Conservation (phyloP, 1,139 yeast species). For the Scheffersomyces lignicola region DNA sequence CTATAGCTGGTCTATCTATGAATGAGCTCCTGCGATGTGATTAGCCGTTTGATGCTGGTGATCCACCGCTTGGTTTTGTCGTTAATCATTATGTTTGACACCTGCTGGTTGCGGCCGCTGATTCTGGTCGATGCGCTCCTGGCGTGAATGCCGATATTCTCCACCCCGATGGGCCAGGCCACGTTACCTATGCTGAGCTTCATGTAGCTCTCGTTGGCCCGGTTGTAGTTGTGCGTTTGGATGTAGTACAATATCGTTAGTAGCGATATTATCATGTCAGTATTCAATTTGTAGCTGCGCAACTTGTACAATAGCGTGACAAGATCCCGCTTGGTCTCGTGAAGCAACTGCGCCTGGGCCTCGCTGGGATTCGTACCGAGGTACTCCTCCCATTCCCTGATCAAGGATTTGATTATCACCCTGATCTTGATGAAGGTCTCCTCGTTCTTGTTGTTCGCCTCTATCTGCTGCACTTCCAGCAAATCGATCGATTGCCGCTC, state of each 20-base stretch:
- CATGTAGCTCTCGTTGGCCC: conserved; percentile 72
- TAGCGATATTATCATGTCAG: conserved; percentile 52
- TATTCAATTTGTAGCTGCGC: conserved; percentile 45
- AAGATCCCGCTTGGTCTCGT: conserved; percentile 61
- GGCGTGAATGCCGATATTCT: conserved; percentile 77
- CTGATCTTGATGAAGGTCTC: conserved; percentile 46
- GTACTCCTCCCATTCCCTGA: conserved; percentile 46
- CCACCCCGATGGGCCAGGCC: conserved; percentile 92
- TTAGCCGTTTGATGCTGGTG: conserved; percentile 66
- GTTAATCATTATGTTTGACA: conserved; percentile 77
- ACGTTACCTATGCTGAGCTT: conserved; percentile 82
- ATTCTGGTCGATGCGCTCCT: conserved; percentile 53
- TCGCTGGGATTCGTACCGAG: conserved; percentile 7
- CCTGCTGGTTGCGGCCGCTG: conserved; percentile 35
- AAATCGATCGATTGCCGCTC: conserved; percentile 11
- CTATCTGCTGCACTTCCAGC: conserved; percentile 9
- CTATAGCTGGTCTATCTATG: conserved; percentile 3
- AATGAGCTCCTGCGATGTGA: conserved; percentile 51
- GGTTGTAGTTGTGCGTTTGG: conserved; percentile 52
- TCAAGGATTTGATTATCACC: conserved; percentile 46
- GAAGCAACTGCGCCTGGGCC: conserved; percentile 14
- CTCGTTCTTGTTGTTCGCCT: conserved; percentile 16
- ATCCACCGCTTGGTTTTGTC: conserved; percentile 79
- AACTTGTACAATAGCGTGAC: conserved; percentile 62
- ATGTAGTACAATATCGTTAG: conserved; percentile 60